Conservation (phyloP, 2,329 filamentous ascomycete genomes). For the Cladophialophora exuberans region DNA sequence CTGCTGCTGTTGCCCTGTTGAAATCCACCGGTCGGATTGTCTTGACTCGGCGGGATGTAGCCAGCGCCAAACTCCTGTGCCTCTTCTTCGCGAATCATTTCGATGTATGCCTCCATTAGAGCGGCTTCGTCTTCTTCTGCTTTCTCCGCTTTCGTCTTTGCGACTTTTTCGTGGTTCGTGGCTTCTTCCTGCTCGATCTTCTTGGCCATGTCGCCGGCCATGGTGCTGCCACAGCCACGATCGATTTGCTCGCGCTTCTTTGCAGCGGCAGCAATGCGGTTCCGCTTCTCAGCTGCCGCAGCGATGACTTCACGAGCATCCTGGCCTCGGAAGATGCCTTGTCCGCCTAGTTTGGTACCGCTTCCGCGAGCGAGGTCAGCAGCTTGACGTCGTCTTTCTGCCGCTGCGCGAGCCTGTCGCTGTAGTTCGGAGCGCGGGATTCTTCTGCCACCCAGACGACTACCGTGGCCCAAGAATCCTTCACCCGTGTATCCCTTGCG, state of each 20-base stretch:
- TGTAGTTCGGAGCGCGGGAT: slow-evolving; percentile 75
- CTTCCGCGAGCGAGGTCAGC: slow-evolving; percentile 57
- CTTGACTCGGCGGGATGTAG: slow-evolving; percentile 57
- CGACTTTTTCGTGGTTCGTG: slow-evolving; percentile 68
- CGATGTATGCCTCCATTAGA: slow-evolving; percentile 82
- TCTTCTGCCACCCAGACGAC: slow-evolving; percentile 68
- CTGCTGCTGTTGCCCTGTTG: slow-evolving; percentile 43
- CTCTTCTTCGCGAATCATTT: slow-evolving; percentile 82
- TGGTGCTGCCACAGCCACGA: slow-evolving; percentile 75
- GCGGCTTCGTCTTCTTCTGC: slow-evolving; percentile 87
- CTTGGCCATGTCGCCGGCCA: slow-evolving; percentile 61
- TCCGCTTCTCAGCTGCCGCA: slow-evolving; percentile 70
- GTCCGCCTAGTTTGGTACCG: slow-evolving; percentile 74
- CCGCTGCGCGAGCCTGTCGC: slow-evolving; percentile 71
- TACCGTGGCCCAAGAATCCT: slow-evolving; percentile 78
- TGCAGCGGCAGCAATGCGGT: slow-evolving; percentile 70
- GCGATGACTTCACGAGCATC: slow-evolving; percentile 75
- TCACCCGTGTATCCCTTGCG: slow-evolving; percentile 89
- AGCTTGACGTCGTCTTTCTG: slow-evolving; percentile 66
- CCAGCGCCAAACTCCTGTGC: slow-evolving; percentile 61
- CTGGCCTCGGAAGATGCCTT: slow-evolving; percentile 57
- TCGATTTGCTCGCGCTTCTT: slow-evolving; percentile 69
- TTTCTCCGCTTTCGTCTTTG: slow-evolving; percentile 81
- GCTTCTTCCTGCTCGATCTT: slow-evolving; percentile 67
- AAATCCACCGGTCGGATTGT: slow-evolving; percentile 55